Conservation (phyloP, 179 eudicot genomes). For the Patellifolia procumbens region DNA sequence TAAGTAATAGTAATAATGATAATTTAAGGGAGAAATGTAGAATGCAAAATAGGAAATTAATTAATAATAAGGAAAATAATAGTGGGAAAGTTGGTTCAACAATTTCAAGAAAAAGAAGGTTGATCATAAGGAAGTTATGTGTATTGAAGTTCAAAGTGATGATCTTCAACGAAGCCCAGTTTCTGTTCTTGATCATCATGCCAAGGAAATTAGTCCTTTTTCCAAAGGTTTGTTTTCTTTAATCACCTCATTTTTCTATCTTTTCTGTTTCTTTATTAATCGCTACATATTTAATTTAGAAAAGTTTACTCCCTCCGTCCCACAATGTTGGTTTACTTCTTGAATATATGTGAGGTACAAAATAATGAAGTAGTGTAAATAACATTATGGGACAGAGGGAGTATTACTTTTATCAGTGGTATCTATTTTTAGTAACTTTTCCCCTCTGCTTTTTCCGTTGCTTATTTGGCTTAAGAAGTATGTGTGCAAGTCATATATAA, state of each 20-base stretch:
- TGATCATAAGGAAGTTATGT: constrained; percentile 3
- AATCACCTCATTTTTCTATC: background rate
- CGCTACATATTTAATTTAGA: background rate
- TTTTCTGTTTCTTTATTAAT: background rate
- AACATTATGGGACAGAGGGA: too few relatives aligned
- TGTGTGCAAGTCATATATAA: too few relatives aligned
- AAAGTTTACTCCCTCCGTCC: too few relatives aligned
- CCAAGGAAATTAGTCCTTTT: constrained; percentile 20
- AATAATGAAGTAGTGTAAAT: too few relatives aligned
- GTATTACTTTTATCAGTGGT: too few relatives aligned
- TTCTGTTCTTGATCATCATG: constrained; percentile 35
- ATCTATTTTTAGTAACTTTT: too few relatives aligned
- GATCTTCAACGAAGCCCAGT: constrained; percentile 28
- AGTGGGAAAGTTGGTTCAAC: constrained; percentile 10
- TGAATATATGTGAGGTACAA: too few relatives aligned
- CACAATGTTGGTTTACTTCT: too few relatives aligned
- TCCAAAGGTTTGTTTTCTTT: constrained; percentile 27
- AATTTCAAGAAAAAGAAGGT: constrained; percentile 21
- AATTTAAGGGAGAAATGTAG: constrained; percentile 26
- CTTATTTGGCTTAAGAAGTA: too few relatives aligned
- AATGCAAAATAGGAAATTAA: constrained; percentile 12
- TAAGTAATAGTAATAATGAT: background rate
- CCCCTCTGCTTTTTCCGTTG: too few relatives aligned
- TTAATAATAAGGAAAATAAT: constrained; percentile 3
- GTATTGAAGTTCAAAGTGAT: constrained; percentile 27